Percentiles rank a stretch among this genome's conserved stretches.
Conservation (phyloP, 768 basidiomycete species). For the Pholiota molesta region DNA sequence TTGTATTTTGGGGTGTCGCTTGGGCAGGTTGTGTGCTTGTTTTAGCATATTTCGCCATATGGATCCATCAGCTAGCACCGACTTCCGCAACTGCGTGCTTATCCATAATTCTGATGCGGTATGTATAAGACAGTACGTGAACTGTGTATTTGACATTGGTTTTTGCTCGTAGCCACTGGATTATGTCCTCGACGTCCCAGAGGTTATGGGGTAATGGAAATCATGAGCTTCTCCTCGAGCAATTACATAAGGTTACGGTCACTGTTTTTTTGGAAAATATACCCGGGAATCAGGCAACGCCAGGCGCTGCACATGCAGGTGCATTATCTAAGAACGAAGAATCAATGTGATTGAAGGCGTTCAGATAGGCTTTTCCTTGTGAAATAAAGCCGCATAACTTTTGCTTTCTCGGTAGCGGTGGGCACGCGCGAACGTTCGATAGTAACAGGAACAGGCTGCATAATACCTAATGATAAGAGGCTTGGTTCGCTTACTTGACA, state of each 20-base stretch:
- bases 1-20: too few species aligned
- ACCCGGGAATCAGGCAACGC: too few species aligned
- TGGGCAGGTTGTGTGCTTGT: not conserved
- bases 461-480: not conserved
- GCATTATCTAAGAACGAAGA: not conserved
- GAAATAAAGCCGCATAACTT: not conserved
- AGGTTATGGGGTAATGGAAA: not conserved
- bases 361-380: not conserved
- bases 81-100: not conserved
- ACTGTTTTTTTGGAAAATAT: too few species aligned
- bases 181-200: not conserved
- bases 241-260: too few species aligned
- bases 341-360: not conserved
- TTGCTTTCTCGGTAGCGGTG: not conserved
- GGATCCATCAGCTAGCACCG: not conserved
- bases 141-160: not conserved
- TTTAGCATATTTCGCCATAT: not conserved
- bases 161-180: not conserved
- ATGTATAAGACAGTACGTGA: not conserved
- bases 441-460: not conserved
- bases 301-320: not conserved
- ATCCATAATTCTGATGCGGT: not conserved
- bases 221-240: not conserved
- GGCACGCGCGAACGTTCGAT: not conserved
- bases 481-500: not conserved